A percentile compares a stretch with the other conserved stretches of the same genome.
These are phyloP conservation scores for Ramaria rubella DNA, from an alignment of 768 basidiomycete genomes.

Conservation along the genomic window DNA sequence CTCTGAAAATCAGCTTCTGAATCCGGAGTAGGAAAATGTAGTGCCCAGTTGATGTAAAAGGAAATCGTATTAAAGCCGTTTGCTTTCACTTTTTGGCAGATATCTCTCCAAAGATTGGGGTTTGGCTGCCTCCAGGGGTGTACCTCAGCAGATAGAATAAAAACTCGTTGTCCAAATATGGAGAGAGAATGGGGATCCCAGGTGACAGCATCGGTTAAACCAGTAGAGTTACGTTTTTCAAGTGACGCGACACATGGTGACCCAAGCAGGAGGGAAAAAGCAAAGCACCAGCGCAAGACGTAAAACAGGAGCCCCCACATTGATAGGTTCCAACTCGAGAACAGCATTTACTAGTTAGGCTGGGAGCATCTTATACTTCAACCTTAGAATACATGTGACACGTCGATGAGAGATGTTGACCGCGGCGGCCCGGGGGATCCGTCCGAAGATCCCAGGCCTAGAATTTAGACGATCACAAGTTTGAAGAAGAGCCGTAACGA, in stretches of 20 bases:
- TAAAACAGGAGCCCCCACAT: not conserved
- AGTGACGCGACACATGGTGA: not conserved
- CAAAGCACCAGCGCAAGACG: not conserved
- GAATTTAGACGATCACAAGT: too few relatives aligned
- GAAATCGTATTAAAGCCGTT: constrained; percentile 58
- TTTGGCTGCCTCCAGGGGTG: constrained; percentile 55
- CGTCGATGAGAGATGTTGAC: too few relatives aligned
- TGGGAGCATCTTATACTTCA: too few relatives aligned
- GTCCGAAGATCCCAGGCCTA: too few relatives aligned
- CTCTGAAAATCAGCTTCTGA: constrained; percentile 43
- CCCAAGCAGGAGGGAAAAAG: not conserved
- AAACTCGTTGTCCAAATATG: constrained; percentile 49
- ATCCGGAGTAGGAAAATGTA: constrained; percentile 42
- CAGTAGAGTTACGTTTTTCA: constrained; percentile 32
- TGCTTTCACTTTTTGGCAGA: constrained; percentile 57
- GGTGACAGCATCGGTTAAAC: constrained; percentile 41
- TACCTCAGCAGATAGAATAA: constrained; percentile 55
- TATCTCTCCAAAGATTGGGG: constrained; percentile 44
- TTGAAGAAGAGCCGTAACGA: too few relatives aligned
- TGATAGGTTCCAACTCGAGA: not conserved
- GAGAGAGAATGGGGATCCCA: constrained; percentile 59
- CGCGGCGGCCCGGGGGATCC: too few relatives aligned
- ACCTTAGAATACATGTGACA: too few relatives aligned
- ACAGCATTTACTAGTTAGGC: too few relatives aligned
- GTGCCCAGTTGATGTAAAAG: constrained; percentile 55